Percentiles rank a stretch among this genome's conserved stretches.
Conservation (phyloP, 345 rosid species). For the Citrus unshiu region DNA sequence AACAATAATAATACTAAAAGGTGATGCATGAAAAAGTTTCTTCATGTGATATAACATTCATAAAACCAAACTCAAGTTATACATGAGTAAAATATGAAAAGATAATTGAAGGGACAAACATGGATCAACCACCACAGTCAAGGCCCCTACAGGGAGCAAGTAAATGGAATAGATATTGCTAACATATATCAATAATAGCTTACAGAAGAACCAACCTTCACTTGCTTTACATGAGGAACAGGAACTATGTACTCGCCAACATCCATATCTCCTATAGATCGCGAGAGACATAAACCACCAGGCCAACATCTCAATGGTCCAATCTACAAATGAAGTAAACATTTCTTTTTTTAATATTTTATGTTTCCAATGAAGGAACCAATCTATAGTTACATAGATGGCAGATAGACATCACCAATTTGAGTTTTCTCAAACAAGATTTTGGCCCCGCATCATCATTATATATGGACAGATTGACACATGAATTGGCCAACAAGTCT, state of each 20-base stretch:
- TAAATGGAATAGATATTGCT: neutral
- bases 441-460: neutral
- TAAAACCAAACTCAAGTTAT: neutral
- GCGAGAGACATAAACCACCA: slow-evolving; percentile 97
- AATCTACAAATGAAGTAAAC: slow-evolving; percentile 50
- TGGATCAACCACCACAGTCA: slow-evolving; percentile 6
- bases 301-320: slow-evolving; percentile 99
- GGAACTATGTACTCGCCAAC: slow-evolving; percentile 98
- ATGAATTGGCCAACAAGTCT: neutral
- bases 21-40: neutral
- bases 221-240: slow-evolving; percentile 97
- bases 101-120: neutral
- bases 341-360: neutral
- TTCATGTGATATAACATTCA: neutral
- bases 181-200: slow-evolving; percentile 1
- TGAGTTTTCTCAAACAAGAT: neutral
- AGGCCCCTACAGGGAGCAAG: neutral
- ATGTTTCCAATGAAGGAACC: neutral
- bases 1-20: neutral
- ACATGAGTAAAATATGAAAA: neutral
- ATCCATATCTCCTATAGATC: slow-evolving; percentile 97
- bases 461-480: neutral
- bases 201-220: slow-evolving; percentile 60
- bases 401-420: neutral
- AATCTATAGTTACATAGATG: neutral